phyloP scores from a whole-genome alignment of 176 grass and related monocot species.

The Eragrostis nindensis region DNA sequence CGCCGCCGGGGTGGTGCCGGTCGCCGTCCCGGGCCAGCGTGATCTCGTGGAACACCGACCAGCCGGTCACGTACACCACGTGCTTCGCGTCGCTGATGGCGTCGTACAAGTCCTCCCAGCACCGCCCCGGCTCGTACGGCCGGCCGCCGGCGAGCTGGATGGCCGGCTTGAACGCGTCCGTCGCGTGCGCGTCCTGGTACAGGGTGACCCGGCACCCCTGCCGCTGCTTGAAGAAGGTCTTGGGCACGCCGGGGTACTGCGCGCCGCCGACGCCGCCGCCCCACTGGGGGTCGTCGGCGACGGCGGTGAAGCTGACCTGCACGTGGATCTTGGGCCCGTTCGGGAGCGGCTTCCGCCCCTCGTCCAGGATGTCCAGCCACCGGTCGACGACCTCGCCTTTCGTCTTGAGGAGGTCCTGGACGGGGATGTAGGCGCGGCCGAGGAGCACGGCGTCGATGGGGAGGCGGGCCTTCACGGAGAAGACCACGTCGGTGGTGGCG shows the following conservation, averaged over 20 bases:
- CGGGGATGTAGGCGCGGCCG: conserved; percentile 80
- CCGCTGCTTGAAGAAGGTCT: conserved; percentile 88
- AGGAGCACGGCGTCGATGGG: conserved; percentile 74
- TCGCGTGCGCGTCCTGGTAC: conserved; percentile 81
- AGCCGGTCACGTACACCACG: conserved; percentile 76
- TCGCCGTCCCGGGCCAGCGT: conserved; percentile 57
- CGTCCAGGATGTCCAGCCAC: conserved; percentile 59
- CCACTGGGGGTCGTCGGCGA: conserved; percentile 58
- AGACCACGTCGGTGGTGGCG: conserved; percentile 65
- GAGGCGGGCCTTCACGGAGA: conserved; percentile 76
- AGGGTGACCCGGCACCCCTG: conserved; percentile 78
- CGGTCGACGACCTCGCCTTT: conserved; percentile 44
- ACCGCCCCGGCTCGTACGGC: conserved; percentile 50
- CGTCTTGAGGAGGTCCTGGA: conserved; percentile 46
- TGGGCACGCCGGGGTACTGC: conserved; percentile 67
- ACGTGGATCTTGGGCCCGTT: conserved; percentile 68
- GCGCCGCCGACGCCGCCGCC: conserved; percentile 47
- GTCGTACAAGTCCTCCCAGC: conserved; percentile 91
- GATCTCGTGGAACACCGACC: conserved; percentile 88
- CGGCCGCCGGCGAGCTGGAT: conserved; percentile 70
- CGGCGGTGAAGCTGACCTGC: conserved; percentile 59
- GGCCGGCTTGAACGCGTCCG: conserved; percentile 75
- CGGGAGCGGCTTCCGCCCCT: conserved; percentile 36
- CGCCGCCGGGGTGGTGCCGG: conserved; percentile 58
- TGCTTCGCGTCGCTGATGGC: conserved; percentile 74